Percentiles rank a stretch among this genome's conserved stretches.
phyloP scores from a whole-genome alignment of 1,284 basidiomycete species.

The Tetrapyrgos nigripes region DNA sequence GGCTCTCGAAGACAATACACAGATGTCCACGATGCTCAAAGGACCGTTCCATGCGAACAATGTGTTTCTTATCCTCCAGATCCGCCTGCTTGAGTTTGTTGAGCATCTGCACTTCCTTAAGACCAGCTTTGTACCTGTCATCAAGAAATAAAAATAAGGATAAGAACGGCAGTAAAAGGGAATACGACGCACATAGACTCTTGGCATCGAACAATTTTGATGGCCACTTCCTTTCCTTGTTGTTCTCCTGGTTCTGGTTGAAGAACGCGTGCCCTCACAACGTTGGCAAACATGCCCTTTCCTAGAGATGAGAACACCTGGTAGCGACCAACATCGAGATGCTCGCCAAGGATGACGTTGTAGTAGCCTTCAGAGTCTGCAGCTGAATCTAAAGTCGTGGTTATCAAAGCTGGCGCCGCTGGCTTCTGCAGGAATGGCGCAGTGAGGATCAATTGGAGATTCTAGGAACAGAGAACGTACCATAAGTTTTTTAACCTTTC shows the following conservation, averaged over 20 bases:
- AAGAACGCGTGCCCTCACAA: constrained; percentile 89
- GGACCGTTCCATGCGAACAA: constrained; percentile 89
- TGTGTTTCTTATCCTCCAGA: constrained; percentile 96
- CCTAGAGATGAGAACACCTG: constrained; percentile 95
- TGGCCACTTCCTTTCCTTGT: constrained; percentile 87
- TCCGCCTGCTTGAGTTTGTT: constrained; percentile 88
- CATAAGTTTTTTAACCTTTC: constrained; percentile 60
- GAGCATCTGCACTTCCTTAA: constrained; percentile 92
- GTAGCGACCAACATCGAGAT: constrained; percentile 91
- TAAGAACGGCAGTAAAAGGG: constrained; percentile 4
- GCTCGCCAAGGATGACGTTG: constrained; percentile 92
- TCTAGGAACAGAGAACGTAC: constrained; percentile 44
- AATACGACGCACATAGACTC: constrained; percentile 87
- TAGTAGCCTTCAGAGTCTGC: constrained; percentile 97
- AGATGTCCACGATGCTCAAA: constrained; percentile 98
- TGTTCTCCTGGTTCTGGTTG: constrained; percentile 69
- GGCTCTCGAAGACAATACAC: constrained; percentile 94
- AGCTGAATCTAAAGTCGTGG: constrained; percentile 74
- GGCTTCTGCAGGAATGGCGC: constrained; percentile 46
- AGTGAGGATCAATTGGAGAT: background rate
- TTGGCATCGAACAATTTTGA: constrained; percentile 96
- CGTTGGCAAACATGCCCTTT: constrained; percentile 98
- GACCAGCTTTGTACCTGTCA: constrained; percentile 89
- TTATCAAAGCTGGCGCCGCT: constrained; percentile 67
- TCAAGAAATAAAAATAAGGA: constrained; percentile 11